These are phyloP conservation scores for Tylopilus balloui DNA, from an alignment of 768 basidiomycete species.

Conservation along the genomic window DNA sequence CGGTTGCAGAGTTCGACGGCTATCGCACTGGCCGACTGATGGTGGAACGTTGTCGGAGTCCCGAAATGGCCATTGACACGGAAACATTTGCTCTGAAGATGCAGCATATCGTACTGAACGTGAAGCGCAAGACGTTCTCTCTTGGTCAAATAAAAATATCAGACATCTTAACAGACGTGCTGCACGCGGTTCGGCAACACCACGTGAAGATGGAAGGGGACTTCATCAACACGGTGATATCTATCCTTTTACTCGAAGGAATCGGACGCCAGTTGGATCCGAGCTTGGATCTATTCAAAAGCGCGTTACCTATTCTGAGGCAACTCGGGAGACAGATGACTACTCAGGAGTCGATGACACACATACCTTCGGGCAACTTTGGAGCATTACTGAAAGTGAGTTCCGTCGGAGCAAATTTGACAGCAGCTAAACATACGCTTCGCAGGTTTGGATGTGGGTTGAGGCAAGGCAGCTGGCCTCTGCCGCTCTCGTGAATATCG, in stretches of 20 bases:
- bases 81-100: constrained; percentile 98
- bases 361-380: constrained; percentile 65
- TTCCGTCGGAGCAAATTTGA: neutral
- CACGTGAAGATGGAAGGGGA: constrained; percentile 99
- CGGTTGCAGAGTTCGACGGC: constrained; percentile 95
- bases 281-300: constrained; percentile 88
- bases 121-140: constrained; percentile 96
- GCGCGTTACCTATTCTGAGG: constrained; percentile 88
- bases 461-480: constrained; percentile 88
- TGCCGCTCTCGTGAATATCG: constrained; percentile 71
- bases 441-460: constrained; percentile 86
- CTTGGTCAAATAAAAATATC: constrained; percentile 96
- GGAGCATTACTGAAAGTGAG: constrained; percentile 85
- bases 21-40: constrained; percentile 93
- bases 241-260: constrained; percentile 88
- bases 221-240: constrained; percentile 97
- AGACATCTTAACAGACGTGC: constrained; percentile 85
- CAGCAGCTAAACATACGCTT: constrained; percentile 1
- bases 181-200: constrained; percentile 80
- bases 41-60: constrained; percentile 90
- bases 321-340: constrained; percentile 92
- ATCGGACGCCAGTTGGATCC: constrained; percentile 95
- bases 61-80: constrained; percentile 83
- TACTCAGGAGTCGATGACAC: constrained; percentile 55
- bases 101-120: constrained; percentile 89